phyloP scores from a whole-genome alignment of 805 yeast genomes.

The Blastobotrys robertii region DNA sequence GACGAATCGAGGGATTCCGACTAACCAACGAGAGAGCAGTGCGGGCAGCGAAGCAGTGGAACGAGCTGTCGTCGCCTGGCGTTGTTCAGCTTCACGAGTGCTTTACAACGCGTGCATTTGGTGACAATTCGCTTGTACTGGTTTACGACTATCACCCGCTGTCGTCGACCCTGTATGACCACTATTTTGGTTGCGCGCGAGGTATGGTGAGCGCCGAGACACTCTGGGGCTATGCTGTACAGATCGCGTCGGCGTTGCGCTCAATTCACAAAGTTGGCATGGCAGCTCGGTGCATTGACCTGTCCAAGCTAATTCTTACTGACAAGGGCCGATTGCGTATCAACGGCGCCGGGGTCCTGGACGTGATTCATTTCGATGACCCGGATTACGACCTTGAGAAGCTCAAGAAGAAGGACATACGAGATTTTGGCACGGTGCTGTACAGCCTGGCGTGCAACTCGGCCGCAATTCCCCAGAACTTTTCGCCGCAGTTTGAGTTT shows the following conservation, averaged over 20 bases:
- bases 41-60: conserved; percentile 59
- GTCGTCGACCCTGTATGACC: conserved; percentile 59
- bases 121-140: conserved; percentile 63
- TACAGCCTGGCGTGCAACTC: conserved; percentile 38
- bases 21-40: conserved; percentile 50
- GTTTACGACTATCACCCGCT: conserved; percentile 82
- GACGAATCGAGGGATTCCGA: conserved; percentile 57
- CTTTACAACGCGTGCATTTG: conserved; percentile 79
- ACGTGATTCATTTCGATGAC: conserved; percentile 41
- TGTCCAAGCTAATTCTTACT: conserved; percentile 64
- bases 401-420: conserved; percentile 47
- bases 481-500: conserved; percentile 12
- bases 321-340: conserved; percentile 62
- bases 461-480: conserved; percentile 6
- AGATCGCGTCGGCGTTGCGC: conserved; percentile 60
- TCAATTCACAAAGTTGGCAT: conserved; percentile 57
- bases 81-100: conserved; percentile 66
- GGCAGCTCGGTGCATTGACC: conserved; percentile 51
- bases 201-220: conserved; percentile 46
- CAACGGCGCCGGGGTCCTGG: conserved; percentile 61
- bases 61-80: conserved; percentile 34
- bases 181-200: conserved; percentile 38
- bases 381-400: conserved; percentile 11
- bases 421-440: conserved; percentile 49
- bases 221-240: conserved; percentile 70